Evolutionary conservation across 2,329 filamentous ascomycete genomes (phyloP).

Genomic region (Akanthomyces uredinophilus): DNA sequence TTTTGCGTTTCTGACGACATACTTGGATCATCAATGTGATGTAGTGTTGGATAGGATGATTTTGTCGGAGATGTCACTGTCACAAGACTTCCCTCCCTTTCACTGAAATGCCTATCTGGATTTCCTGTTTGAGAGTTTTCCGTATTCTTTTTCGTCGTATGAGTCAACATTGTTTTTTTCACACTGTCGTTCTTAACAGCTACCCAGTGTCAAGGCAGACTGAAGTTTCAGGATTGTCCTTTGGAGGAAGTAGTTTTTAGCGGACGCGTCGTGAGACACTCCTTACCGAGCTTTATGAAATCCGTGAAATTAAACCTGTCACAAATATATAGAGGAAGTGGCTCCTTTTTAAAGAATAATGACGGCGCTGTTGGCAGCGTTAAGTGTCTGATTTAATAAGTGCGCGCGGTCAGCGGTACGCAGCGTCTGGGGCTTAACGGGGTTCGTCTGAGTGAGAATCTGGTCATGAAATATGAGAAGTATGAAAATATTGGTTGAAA

Average conservation of each 20-base stretch:
- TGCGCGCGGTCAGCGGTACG: neutral
- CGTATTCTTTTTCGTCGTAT: neutral
- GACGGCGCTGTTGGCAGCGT: neutral
- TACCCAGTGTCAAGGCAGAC: neutral
- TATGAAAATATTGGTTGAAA: neutral
- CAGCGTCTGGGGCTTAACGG: neutral
- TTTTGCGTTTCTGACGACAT: constrained; percentile 36
- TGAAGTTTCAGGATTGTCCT: neutral
- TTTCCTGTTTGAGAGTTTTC: neutral
- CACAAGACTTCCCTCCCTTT: neutral
- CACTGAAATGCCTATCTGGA: neutral
- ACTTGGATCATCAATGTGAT: constrained; percentile 16
- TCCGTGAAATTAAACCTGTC: neutral
- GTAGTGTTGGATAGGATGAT: neutral
- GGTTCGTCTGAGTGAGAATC: neutral
- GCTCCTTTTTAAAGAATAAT: too few species aligned
- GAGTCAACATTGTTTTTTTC: neutral
- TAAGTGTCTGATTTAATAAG: neutral
- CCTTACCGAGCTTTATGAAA: neutral
- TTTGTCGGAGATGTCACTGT: neutral
- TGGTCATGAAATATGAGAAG: neutral
- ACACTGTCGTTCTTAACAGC: neutral
- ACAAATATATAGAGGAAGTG: neutral
- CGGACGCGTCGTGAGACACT: neutral
- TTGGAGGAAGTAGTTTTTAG: neutral